These are phyloP conservation scores for Amaranthus palmeri DNA, from an alignment of 148 eudicot species.

Conservation along the genomic window DNA sequence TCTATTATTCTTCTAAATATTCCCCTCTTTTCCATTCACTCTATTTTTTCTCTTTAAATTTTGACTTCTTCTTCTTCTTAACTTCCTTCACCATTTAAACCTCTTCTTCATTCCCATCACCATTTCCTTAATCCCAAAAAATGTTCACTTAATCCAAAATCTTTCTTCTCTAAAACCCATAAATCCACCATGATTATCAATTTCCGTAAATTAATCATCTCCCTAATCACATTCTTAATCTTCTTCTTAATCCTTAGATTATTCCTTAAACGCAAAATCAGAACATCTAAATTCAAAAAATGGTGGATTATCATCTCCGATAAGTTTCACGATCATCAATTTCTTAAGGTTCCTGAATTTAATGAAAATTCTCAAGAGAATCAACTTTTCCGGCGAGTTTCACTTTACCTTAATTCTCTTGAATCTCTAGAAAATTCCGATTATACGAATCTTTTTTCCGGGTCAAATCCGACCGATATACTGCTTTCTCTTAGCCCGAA, in stretches of 20 bases:
- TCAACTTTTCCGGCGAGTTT: slow-evolving; percentile 48
- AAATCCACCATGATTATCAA: background rate
- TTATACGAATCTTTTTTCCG: slow-evolving; percentile 61
- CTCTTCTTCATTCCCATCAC: background rate
- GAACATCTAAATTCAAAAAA: slow-evolving; percentile 12
- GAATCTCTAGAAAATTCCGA: slow-evolving; percentile 65
- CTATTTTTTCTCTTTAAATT: background rate
- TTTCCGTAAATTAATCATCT: slow-evolving; percentile 11
- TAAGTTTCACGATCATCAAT: slow-evolving; percentile 57
- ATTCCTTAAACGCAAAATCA: slow-evolving; percentile 27
- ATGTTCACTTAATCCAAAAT: background rate
- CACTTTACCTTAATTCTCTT: slow-evolving; percentile 58
- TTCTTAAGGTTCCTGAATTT: slow-evolving; percentile 57
- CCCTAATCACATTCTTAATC: background rate
- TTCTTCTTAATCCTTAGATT: slow-evolving; percentile 9
- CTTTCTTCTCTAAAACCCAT: background rate
- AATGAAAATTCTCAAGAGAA: slow-evolving; percentile 55
- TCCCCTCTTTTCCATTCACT: background rate
- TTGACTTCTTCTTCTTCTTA: background rate
- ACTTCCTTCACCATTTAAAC: background rate
- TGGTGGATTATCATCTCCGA: slow-evolving; percentile 37
- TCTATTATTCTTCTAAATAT: background rate
- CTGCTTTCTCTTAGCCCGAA: slow-evolving; percentile 43
- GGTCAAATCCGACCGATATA: slow-evolving; percentile 45
- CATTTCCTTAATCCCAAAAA: background rate